These are phyloP conservation scores for Tulasnella sp. DNA, from an alignment of 768 basidiomycete genomes.

Conservation along the genomic window DNA sequence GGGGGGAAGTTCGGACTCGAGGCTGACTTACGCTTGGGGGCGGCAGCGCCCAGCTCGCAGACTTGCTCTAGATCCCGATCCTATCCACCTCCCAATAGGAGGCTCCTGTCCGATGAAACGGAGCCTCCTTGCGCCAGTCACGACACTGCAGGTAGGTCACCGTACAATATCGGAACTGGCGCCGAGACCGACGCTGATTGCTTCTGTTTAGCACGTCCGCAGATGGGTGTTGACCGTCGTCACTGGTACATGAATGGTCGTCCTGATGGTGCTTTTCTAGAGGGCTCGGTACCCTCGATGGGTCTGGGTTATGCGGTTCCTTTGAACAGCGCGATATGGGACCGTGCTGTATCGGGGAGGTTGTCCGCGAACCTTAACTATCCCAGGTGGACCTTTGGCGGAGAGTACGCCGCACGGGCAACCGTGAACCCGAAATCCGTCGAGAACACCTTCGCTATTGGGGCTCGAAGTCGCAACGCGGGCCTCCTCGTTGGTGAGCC, in stretches of 20 bases:
- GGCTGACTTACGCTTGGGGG: too few species aligned
- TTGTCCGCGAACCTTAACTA: neutral
- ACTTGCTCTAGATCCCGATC: neutral
- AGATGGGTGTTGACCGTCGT: neutral
- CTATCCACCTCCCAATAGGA: neutral
- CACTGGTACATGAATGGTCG: neutral
- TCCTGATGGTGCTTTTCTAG: neutral
- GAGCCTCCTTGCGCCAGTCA: neutral
- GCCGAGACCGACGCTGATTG: neutral
- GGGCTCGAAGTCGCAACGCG: neutral
- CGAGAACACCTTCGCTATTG: neutral
- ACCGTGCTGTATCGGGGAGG: neutral
- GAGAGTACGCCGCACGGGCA: neutral
- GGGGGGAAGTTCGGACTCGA: too few species aligned
- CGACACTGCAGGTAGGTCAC: neutral
- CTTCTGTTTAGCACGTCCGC: neutral
- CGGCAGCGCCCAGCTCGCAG: neutral
- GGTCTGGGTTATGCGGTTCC: neutral
- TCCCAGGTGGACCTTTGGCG: neutral
- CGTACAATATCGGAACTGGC: neutral
- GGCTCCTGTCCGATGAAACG: constrained; percentile 1
- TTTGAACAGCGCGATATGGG: neutral
- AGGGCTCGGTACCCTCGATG: neutral
- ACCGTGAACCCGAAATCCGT: neutral
- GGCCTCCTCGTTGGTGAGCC: constrained; percentile 6